Evolutionary conservation across 2,329 filamentous ascomycete genomes (phyloP).

Genomic region (Grosmannia huntii): DNA sequence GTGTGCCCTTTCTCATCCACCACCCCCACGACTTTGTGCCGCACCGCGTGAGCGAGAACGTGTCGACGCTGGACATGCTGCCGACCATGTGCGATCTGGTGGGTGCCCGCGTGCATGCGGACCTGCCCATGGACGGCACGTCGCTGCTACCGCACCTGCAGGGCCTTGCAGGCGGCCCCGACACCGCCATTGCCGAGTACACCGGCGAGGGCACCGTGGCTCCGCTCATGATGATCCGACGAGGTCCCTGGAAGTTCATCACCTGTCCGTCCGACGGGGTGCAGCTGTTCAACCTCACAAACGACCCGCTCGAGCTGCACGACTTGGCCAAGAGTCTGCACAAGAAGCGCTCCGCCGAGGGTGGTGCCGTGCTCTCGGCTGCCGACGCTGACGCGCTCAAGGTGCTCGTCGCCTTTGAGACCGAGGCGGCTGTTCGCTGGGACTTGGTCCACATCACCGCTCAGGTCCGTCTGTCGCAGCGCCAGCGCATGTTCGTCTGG

Average conservation of each 20-base stretch:
- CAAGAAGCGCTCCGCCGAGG: conserved; percentile 18
- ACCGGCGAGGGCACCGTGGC: conserved; percentile 85
- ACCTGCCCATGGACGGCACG: conserved; percentile 73
- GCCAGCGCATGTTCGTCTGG: conserved; percentile 68
- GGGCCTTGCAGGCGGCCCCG: conserved; percentile 44
- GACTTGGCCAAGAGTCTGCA: conserved; percentile 47
- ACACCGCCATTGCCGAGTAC: conserved; percentile 91
- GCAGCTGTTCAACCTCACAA: conserved; percentile 68
- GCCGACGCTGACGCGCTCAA: conserved; percentile 20
- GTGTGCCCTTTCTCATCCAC: conserved; percentile 77
- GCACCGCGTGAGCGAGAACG: conserved; percentile 67
- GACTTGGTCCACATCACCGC: conserved; percentile 66
- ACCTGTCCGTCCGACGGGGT: conserved; percentile 73
- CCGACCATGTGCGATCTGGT: conserved; percentile 79
- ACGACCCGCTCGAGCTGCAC: conserved; percentile 63
- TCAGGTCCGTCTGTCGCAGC: conserved; percentile 64
- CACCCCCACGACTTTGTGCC: conserved; percentile 62
- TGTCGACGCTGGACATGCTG: conserved; percentile 82
- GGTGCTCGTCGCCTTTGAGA: conserved; percentile 53
- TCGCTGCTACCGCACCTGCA: conserved; percentile 71
- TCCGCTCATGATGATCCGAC: conserved; percentile 87
- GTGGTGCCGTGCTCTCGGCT: not conserved
- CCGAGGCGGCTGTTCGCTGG: conserved; percentile 66
- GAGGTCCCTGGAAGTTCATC: conserved; percentile 82
- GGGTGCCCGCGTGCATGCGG: conserved; percentile 53